Conservation (phyloP, 306 rosid genomes). For the Cucurbita maxima region DNA sequence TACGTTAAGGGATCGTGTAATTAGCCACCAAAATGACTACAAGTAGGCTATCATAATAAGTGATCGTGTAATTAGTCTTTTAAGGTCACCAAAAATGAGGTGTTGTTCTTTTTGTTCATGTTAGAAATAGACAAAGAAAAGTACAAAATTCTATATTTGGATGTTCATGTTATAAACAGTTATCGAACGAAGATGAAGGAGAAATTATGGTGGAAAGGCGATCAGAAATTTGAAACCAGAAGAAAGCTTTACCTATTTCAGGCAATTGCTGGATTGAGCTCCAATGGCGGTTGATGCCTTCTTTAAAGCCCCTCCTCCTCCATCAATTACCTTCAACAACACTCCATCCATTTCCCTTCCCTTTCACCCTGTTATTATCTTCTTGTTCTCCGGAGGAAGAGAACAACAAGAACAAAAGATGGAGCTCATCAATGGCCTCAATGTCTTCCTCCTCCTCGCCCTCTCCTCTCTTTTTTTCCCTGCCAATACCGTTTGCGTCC, state of each 20-base stretch:
- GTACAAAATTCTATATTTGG: too few species aligned
- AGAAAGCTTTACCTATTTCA: background rate
- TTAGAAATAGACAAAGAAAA: too few species aligned
- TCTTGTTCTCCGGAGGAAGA: slow-evolving; percentile 2
- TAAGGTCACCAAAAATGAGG: too few species aligned
- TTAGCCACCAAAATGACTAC: too few species aligned
- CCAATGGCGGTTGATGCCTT: background rate
- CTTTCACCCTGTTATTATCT: background rate
- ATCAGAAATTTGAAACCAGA: background rate
- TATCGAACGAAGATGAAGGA: background rate
- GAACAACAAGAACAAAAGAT: background rate
- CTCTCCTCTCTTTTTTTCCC: background rate
- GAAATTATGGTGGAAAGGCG: background rate
- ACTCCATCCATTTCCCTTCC: background rate
- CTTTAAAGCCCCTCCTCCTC: background rate
- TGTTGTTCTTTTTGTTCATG: too few species aligned
- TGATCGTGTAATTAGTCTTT: too few species aligned
- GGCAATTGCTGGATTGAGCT: background rate
- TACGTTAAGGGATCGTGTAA: too few species aligned
- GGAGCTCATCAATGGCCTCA: background rate
- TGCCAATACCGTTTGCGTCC: background rate
- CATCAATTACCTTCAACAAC: background rate
- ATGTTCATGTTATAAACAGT: too few species aligned
- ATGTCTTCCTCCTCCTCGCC: background rate
- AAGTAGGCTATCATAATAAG: too few species aligned